Evolutionary conservation across 2,329 filamentous ascomycete species (phyloP), one percentile per base, ranked within the genome.

Genomic region (Drechslerella dactyloides): DNA sequence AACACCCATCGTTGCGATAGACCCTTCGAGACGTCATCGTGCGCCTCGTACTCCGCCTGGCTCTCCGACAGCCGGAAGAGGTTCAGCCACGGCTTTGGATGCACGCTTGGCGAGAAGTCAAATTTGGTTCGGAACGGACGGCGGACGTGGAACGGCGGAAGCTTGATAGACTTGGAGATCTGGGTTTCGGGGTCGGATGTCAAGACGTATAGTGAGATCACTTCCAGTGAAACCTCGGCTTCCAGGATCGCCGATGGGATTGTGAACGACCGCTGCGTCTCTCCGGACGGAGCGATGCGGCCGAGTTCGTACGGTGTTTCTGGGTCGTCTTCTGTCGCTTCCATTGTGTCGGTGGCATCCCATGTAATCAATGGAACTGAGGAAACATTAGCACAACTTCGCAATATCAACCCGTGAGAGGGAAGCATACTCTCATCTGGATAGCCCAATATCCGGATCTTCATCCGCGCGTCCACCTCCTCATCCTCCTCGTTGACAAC

Each of bases 101-200:
- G 89, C 2, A 96, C 82, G 8, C 89, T 85, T 10, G 94, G 92
- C 11, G 88, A 84, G 73, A 97, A 86, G 73, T 96, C 91, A 79
- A 96, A 97, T 77, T 90, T 94, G 15, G 92, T 90, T 80, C 96
- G 92, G 76, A 99, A 97, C 0, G 93, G 91, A 1, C 63, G 61
- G 55, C 87, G 88, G 60, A 91, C 86, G 62, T 97, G 85, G 40
- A 87, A 85, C 3, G 97, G 79, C 59, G 89, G 87, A 42, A 90
- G 84, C 0, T 86, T 83, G 21, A 89, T 81, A 1, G 85, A 86
- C 79, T 96, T 93, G 40, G 88, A 86, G 42, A 97, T 89, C 0
- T 89, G 88, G 0, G 92, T 96, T 56, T 90, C 89, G 0, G 87
- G 82, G 77, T 97, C 93, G 4, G 90, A 90, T 1, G 87, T 82